These are phyloP conservation scores for Houttuynia cordata DNA, from an alignment of 164 flowering plant species.

Conservation along the genomic window DNA sequence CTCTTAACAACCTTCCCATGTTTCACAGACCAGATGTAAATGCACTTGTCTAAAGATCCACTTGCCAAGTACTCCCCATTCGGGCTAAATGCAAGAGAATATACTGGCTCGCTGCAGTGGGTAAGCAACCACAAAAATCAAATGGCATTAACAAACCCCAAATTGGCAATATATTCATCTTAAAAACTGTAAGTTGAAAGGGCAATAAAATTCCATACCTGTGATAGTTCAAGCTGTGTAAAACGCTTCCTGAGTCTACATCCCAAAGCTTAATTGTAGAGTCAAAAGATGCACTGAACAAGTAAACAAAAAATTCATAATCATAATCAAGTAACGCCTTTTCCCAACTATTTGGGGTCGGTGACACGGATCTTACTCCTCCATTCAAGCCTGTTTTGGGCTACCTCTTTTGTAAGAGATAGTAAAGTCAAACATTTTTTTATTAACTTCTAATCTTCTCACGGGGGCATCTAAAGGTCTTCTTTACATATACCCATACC, in stretches of 20 bases:
- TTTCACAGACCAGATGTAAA: slow-evolving; percentile 80
- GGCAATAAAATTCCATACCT: slow-evolving; percentile 26
- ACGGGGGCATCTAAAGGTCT: no score
- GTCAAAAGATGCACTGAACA: slow-evolving; percentile 83
- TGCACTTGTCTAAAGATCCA: slow-evolving; percentile 73
- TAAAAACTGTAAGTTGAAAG: background rate
- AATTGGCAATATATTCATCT: background rate
- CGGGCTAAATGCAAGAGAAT: slow-evolving; percentile 92
- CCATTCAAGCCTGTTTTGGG: no score
- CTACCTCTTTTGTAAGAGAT: no score
- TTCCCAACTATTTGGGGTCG: no score
- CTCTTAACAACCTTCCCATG: slow-evolving; percentile 78
- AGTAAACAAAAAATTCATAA: no score
- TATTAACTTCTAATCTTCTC: no score
- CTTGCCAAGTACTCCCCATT: slow-evolving; percentile 82
- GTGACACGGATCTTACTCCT: no score
- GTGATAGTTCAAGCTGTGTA: slow-evolving; percentile 73
- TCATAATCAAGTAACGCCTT: no score
- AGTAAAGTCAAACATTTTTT: no score
- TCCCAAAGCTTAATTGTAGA: slow-evolving; percentile 96
- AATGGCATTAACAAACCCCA: background rate
- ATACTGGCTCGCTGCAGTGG: slow-evolving; percentile 65
- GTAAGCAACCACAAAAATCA: background rate
- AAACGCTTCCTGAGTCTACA: slow-evolving; percentile 52
- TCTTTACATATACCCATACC: no score